These are phyloP conservation scores for Auxenochlorella pyrenoidosa DNA, from an alignment of 139 green algal species.

Conservation along the genomic window DNA sequence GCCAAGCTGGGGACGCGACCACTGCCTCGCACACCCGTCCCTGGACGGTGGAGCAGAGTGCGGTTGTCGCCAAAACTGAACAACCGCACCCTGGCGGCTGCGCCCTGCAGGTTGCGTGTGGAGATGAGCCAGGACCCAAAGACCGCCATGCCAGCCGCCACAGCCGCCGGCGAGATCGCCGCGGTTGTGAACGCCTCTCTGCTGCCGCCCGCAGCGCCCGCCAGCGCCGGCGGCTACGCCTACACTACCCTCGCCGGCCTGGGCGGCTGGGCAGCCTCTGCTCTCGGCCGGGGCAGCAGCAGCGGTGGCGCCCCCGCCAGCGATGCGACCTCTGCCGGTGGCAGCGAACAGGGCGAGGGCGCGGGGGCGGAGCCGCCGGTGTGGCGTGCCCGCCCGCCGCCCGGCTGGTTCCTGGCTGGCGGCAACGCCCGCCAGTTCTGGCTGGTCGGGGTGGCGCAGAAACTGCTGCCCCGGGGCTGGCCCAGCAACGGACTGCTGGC, in stretches of 20 bases:
- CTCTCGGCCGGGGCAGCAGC: neutral
- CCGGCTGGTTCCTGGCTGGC: constrained; percentile 31
- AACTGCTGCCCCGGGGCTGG: constrained; percentile 10
- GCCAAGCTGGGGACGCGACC: too few species aligned
- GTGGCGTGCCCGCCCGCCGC: constrained; percentile 15
- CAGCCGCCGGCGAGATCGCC: neutral
- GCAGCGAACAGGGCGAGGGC: neutral
- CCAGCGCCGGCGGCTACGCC: neutral
- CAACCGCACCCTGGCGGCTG: too few species aligned
- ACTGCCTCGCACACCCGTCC: too few species aligned
- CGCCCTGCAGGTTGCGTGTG: too few species aligned
- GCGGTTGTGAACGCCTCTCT: constrained; percentile 1
- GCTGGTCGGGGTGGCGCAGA: constrained; percentile 25
- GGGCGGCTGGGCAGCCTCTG: neutral
- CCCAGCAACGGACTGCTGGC: constrained; percentile 1
- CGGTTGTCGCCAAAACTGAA: too few species aligned
- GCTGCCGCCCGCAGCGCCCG: neutral
- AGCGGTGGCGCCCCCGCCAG: neutral
- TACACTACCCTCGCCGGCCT: neutral
- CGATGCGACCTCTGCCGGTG: neutral
- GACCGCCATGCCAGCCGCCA: neutral
- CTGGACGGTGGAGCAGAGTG: too few species aligned
- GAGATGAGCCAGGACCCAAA: constrained; percentile 8
- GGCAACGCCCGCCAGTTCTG: constrained; percentile 24
- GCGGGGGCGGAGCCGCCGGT: neutral